Evolutionary conservation across 495 filamentous ascomycete species (phyloP), one percentile per base, ranked within the genome.

Genomic region (Daldinia bambusicola): DNA sequence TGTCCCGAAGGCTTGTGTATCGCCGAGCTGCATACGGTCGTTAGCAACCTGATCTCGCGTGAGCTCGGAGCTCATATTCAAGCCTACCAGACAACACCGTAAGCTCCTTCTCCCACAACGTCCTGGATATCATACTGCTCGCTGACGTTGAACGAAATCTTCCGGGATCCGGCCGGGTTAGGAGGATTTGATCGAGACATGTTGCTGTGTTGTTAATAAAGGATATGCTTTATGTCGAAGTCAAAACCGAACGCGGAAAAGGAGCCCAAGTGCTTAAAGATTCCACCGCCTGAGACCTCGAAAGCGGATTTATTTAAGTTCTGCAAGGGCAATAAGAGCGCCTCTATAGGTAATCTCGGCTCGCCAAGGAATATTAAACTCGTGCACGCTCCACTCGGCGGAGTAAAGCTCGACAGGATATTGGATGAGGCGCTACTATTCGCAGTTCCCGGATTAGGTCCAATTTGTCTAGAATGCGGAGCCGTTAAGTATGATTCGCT

Each of bases 61-160:
- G 9, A 31, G 22, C 20, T 37, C 13, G 9, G 6, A 16, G 14
- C 22, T 12, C 12, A 36, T 30, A 37, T 26, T 10, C 31, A 37
- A 71, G 75, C 91, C 83, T 88, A 98, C 95, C 95, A 98, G 63
- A 99, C 96, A 71, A 99, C 96, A 76, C 96, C 96, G 76, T 99
- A 99, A 69, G 96, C 96, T 72, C 96, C 96, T 80, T 99, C 96
- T 61, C 96, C 96, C 53, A 99, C 96, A 41, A 99, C 96, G 88
- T 99, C 96, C 78, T 97, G 94, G 69, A 99, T 98, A 74, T 98
- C 96, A 79, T 99, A 99, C 81, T 99, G 96, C 77, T 99, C 96
- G 72, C 93, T 97, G 48, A 99, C 96, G 76, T 99, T 99, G 89
- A 99, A 99, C 50, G 94, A 97, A 78, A 99, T 99, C 89, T 98